Evolutionary conservation across 306 rosid species (phyloP), one percentile per base, ranked within the genome.

Genomic region (Prunus mongolica): DNA sequence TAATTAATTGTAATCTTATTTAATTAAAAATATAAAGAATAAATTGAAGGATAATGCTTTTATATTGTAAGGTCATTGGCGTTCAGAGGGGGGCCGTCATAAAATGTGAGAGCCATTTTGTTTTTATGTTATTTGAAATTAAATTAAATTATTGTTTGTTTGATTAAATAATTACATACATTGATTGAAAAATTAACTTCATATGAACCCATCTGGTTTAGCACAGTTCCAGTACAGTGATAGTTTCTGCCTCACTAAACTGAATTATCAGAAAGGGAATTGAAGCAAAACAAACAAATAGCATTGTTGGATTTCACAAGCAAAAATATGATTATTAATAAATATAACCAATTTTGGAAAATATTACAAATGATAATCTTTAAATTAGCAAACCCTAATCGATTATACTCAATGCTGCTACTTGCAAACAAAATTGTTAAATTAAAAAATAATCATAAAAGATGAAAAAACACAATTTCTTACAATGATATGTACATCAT

Each of bases 401-500:
- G 9, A 76, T 81, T 81, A 82, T 79, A 84, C 78, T 79, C 80
- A 70, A 74, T 56, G 80, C 64, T 73, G 80, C 81, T 60, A 81
- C 85, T 79, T 50, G 45, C 71, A 57, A 75, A 74, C 72, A 82
- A 81, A 85, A 75, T 64, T 64, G 79, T 12, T 38, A 70, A 15
- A 58, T 76, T 47, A 34, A 56, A 64, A 58, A 63, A 74, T 66
- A 72, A 22, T 71, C 41, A 82, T 67, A 73, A 62, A 76, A 71
- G 58, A 67, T 67, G 76, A 81, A 76, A 73, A 67, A 1, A 5
- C 73, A 69, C 77, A 82, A 47, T 77, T 87, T 84, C 83, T 83
- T 87, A 82, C 86, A 87, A 81, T 90, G 85, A 71, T 91, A 93
- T 93, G 89, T 89, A 93, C 96, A 93, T 78, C 81, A 75, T 78